A percentile compares a stretch with the other conserved stretches of the same genome.
Evolutionary conservation across 2,329 filamentous ascomycete genomes (phyloP).

Genomic region (Huntiella savannae): DNA sequence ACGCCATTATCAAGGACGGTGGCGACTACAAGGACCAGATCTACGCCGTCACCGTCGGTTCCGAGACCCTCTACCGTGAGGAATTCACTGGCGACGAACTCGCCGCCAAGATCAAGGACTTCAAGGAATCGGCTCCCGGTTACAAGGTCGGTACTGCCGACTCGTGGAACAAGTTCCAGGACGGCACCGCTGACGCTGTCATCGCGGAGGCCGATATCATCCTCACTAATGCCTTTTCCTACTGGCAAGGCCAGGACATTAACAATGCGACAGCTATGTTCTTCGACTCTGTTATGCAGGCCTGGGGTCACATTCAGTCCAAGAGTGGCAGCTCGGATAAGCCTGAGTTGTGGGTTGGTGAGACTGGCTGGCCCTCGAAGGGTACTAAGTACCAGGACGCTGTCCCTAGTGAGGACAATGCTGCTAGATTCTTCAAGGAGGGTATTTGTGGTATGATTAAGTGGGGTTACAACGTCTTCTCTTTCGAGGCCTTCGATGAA

Average conservation of each 20-base stretch:
- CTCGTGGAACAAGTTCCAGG: conserved; percentile 53
- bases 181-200: conserved; percentile 47
- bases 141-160: conserved; percentile 49
- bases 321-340: conserved; percentile 30
- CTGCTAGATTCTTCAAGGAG: conserved; percentile 38
- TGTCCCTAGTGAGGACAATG: conserved; percentile 38
- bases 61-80: conserved; percentile 50
- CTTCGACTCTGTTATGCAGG: conserved; percentile 48
- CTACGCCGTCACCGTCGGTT: conserved; percentile 51
- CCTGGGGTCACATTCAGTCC: conserved; percentile 41
- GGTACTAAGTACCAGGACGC: conserved; percentile 43
- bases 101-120: conserved; percentile 39
- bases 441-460: conserved; percentile 44
- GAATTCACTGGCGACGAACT: conserved; percentile 44
- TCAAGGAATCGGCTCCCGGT: conserved; percentile 33
- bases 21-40: conserved; percentile 36
- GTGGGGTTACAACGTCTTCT: conserved; percentile 51
- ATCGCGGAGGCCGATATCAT: conserved; percentile 40
- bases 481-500: conserved; percentile 59
- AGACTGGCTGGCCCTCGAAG: conserved; percentile 47
- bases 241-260: conserved; percentile 47
- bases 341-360: conserved; percentile 49
- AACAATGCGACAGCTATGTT: conserved; percentile 38
- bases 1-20: conserved; percentile 25
- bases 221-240: conserved; percentile 51